These are phyloP conservation scores for Pseudogymnoascus sp. DNA, from an alignment of 2,329 filamentous ascomycete species.

Conservation along the genomic window DNA sequence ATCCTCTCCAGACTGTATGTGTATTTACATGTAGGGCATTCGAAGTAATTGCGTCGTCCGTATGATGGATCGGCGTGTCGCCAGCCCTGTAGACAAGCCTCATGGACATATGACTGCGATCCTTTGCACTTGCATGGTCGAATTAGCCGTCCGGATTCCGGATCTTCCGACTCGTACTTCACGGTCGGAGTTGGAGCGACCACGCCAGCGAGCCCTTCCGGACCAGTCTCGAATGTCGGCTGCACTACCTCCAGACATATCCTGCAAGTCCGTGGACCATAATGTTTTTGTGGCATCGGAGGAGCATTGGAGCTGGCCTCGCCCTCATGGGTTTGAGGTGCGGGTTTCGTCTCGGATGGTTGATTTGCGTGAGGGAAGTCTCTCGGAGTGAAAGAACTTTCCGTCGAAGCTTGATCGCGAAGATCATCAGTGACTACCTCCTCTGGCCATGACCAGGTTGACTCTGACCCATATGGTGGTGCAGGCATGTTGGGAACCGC, in stretches of 20 bases:
- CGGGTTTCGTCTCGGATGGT: conserved; percentile 15
- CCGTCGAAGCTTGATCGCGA: background rate
- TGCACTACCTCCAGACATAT: conserved; percentile 72
- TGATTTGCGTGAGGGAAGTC: conserved; percentile 9
- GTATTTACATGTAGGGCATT: conserved; percentile 83
- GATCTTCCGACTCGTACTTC: conserved; percentile 66
- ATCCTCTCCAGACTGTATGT: conserved; percentile 71
- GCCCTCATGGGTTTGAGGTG: conserved; percentile 18
- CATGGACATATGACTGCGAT: conserved; percentile 87
- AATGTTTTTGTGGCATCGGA: conserved; percentile 38
- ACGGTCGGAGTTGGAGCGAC: conserved; percentile 49
- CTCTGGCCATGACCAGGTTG: conserved; percentile 21
- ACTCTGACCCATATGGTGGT: conserved; percentile 12
- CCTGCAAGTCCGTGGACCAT: conserved; percentile 69
- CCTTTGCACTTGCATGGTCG: conserved; percentile 92
- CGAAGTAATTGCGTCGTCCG: conserved; percentile 64
- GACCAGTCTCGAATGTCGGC: conserved; percentile 49
- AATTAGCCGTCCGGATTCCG: conserved; percentile 67
- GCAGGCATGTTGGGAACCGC: conserved; percentile 16
- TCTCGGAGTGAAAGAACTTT: conserved; percentile 15
- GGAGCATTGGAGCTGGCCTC: conserved; percentile 19
- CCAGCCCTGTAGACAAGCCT: conserved; percentile 80
- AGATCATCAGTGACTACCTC: conserved; percentile 9
- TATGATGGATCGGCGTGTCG: conserved; percentile 62
- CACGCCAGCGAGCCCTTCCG: conserved; percentile 46